phyloP scores from a whole-genome alignment of 352 stramenopile species.

The Pythium oligandrum region DNA sequence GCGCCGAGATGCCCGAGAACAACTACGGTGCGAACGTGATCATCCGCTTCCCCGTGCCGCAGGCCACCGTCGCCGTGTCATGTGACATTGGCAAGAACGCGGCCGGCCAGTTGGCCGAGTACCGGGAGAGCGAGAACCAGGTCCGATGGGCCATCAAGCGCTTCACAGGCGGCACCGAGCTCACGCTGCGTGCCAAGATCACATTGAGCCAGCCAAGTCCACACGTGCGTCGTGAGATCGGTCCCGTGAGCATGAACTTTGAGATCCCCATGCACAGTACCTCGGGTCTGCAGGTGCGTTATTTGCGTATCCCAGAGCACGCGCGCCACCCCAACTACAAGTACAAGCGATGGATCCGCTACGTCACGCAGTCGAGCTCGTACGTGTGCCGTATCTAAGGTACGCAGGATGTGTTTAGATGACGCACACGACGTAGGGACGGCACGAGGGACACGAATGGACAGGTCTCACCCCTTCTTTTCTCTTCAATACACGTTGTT shows the following conservation, averaged over 20 bases:
- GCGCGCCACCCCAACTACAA: slow-evolving; percentile 95
- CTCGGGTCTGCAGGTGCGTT: slow-evolving; percentile 96
- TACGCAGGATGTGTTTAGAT: neutral
- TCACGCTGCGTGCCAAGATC: slow-evolving; percentile 93
- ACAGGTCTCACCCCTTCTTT: too few relatives aligned
- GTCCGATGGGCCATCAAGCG: slow-evolving; percentile 97
- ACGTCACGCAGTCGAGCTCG: slow-evolving; percentile 97
- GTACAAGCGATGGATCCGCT: slow-evolving; percentile 98
- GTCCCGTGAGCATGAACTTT: slow-evolving; percentile 98
- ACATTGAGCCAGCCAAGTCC: slow-evolving; percentile 72
- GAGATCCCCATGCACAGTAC: slow-evolving; percentile 99
- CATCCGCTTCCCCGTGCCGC: slow-evolving; percentile 92
- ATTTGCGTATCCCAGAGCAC: slow-evolving; percentile 96
- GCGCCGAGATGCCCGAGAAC: slow-evolving; percentile 90
- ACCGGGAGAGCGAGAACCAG: slow-evolving; percentile 93
- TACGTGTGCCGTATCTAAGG: slow-evolving; percentile 96
- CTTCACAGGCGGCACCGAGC: slow-evolving; percentile 93
- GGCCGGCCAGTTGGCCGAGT: slow-evolving; percentile 90
- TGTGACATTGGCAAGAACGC: slow-evolving; percentile 78
- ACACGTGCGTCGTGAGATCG: slow-evolving; percentile 91
- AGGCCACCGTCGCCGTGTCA: slow-evolving; percentile 76
- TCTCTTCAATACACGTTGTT: too few relatives aligned
- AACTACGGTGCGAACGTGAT: slow-evolving; percentile 96
- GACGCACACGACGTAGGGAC: neutral
- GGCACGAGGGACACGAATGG: too few relatives aligned